Evolutionary conservation across 176 grass and related monocot genomes (phyloP), one percentile per base, ranked within the genome.

Genomic region (Carex myosuroides): DNA sequence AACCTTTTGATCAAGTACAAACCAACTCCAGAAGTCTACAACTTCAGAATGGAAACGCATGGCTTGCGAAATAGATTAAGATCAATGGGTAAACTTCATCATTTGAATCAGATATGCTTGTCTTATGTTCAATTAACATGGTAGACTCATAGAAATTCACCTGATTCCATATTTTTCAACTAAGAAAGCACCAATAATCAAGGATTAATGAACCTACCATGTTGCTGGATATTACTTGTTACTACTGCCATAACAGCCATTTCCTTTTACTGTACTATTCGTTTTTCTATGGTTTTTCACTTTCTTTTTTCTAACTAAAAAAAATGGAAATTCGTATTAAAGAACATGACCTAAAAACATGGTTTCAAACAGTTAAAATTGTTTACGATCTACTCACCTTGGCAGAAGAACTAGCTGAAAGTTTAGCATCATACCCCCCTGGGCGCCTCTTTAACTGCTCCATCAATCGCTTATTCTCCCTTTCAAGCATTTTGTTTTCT

Each of bases 401-500:
- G 50, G 72, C 21, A 77, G 72, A 26, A 26, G 13, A 13, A 69
- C 65, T 69, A 18, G 60, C 7, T 9, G 60, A 21, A 62, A 62
- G 6, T 62, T 62, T 62, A 62, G 60, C 2, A 2, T 62, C 20
- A 24, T 17, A 37, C 1, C 50, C 50, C 13, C 20, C 16, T 52
- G 54, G 72, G 72, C 24, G 10, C 50, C 72, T 52, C 72, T 77
- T 77, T 13, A 77, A 24, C 13, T 77, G 42, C n/a, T 77, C 50
- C 24, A 22, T 8, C 2, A 77, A 30, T 11, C 12, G 17, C 46
- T 77, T 77, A 29, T 55, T 77, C 2, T 77, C 20, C 22, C 50
- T 77, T 50, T 77, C 50, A 46, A 46, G 72, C 13, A 53, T 53
- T 76, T 68, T 68, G 30, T 68, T 77, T 77, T 77, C 72, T 52